phyloP scores from a whole-genome alignment of 2,329 filamentous ascomycete species.

The Botrytis sinoallii region DNA sequence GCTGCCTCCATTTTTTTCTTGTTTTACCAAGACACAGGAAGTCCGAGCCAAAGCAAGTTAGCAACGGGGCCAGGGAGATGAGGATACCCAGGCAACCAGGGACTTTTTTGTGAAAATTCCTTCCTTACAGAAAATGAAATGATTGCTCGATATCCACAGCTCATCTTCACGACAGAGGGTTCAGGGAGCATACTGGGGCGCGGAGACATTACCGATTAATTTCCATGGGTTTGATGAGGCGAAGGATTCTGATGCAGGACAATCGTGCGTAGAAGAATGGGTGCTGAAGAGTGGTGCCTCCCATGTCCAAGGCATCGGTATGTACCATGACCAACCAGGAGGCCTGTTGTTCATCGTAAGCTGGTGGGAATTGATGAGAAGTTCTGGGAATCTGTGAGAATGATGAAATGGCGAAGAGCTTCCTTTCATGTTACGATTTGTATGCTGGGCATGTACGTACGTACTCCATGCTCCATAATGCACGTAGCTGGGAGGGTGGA shows the following conservation, averaged over 20 bases:
- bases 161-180: not conserved
- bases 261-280: not conserved
- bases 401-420: not conserved
- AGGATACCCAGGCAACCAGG: not conserved
- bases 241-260: conserved; percentile 9
- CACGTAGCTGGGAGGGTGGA: not conserved
- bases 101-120: not conserved
- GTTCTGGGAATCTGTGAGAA: not conserved
- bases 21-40: not conserved
- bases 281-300: not conserved
- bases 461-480: not conserved
- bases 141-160: not conserved
- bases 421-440: not conserved
- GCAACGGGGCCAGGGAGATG: not conserved
- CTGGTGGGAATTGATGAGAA: not conserved
- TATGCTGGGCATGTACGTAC: not conserved
- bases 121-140: conserved; percentile 10
- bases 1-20: not conserved
- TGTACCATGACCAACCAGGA: conserved; percentile 15
- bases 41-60: not conserved
- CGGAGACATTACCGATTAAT: conserved; percentile 4
- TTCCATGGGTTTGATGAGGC: not conserved
- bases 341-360: conserved; percentile 13
- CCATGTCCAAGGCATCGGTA: conserved; percentile 26
- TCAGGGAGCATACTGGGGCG: not conserved